A percentile compares a stretch with the other conserved stretches of the same genome.
Evolutionary conservation across 2,329 filamentous ascomycete species (phyloP).

Genomic region (Aspergillus sp.): DNA sequence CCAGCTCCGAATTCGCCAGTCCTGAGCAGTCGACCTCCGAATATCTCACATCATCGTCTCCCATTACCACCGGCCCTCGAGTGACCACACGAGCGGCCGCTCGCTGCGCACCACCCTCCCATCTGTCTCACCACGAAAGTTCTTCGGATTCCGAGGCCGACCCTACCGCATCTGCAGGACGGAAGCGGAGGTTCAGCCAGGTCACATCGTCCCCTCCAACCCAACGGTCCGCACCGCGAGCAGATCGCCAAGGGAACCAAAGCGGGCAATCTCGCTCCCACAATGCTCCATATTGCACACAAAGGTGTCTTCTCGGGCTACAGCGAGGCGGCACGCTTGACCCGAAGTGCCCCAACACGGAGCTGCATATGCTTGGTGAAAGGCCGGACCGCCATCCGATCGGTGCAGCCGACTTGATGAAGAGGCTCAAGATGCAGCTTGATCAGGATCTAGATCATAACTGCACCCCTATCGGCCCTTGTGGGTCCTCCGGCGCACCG

Average conservation of each 20-base stretch:
- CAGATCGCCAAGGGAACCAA: slow-evolving; percentile 11
- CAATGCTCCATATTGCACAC: background rate
- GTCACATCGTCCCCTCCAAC: slow-evolving; percentile 5
- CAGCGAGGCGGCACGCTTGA: slow-evolving; percentile 6
- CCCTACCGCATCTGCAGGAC: background rate
- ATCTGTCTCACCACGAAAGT: background rate
- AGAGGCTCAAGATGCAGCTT: slow-evolving; percentile 26
- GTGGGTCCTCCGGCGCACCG: slow-evolving; percentile 29
- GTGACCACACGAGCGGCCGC: slow-evolving; percentile 11
- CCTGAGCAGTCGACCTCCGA: slow-evolving; percentile 14
- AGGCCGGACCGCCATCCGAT: slow-evolving; percentile 20
- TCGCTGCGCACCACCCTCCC: slow-evolving; percentile 15
- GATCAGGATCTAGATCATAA: slow-evolving; percentile 28
- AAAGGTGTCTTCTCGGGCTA: slow-evolving; percentile 23
- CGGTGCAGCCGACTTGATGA: slow-evolving; percentile 17
- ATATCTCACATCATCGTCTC: slow-evolving; percentile 18
- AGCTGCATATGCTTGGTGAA: background rate
- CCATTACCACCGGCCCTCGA: slow-evolving; percentile 6
- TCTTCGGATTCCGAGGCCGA: slow-evolving; percentile 10
- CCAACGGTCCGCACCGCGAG: slow-evolving; percentile 6
- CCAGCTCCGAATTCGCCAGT: slow-evolving; percentile 11
- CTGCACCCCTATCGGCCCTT: slow-evolving; percentile 27
- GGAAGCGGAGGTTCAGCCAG: slow-evolving; percentile 11
- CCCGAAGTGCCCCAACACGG: background rate
- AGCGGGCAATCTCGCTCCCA: background rate